phyloP scores from a whole-genome alignment of 2,329 filamentous ascomycete species.

The Fusarium clavum region DNA sequence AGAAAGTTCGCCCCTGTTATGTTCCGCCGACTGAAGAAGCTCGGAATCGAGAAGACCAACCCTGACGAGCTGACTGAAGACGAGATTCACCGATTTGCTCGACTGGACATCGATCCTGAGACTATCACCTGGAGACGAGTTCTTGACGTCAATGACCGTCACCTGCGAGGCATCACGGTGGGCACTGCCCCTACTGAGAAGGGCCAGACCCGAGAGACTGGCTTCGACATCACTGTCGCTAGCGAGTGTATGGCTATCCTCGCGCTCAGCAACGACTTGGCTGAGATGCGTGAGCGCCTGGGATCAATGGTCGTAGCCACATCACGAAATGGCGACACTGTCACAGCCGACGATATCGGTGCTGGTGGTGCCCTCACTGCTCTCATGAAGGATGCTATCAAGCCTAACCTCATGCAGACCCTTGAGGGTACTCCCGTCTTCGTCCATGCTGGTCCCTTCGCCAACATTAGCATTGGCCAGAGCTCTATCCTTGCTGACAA shows the following conservation, averaged over 20 bases:
- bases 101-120: slow-evolving; percentile 94
- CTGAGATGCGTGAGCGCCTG: slow-evolving; percentile 91
- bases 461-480: slow-evolving; percentile 97
- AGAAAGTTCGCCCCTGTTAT: slow-evolving; percentile 88
- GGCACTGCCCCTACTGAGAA: slow-evolving; percentile 92
- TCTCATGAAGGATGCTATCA: slow-evolving; percentile 97
- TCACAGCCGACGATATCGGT: slow-evolving; percentile 96
- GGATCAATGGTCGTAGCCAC: slow-evolving; percentile 96
- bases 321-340: slow-evolving; percentile 85
- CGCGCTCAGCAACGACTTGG: slow-evolving; percentile 87
- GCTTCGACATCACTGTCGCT: slow-evolving; percentile 97
- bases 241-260: slow-evolving; percentile 99
- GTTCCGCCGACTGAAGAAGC: slow-evolving; percentile 93
- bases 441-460: slow-evolving; percentile 96
- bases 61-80: slow-evolving; percentile 91
- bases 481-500: slow-evolving; percentile 96
- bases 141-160: slow-evolving; percentile 95
- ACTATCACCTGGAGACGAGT: slow-evolving; percentile 98
- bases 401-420: slow-evolving; percentile 99
- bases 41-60: slow-evolving; percentile 95
- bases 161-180: slow-evolving; percentile 88
- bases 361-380: slow-evolving; percentile 92
- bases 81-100: slow-evolving; percentile 88
- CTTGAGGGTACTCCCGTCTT: slow-evolving; percentile 97
- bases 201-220: slow-evolving; percentile 86